Base-by-base conservation (phyloP, 1,284 basidiomycete species). In the Microbotryum lychnidis-dioicae region DNA sequence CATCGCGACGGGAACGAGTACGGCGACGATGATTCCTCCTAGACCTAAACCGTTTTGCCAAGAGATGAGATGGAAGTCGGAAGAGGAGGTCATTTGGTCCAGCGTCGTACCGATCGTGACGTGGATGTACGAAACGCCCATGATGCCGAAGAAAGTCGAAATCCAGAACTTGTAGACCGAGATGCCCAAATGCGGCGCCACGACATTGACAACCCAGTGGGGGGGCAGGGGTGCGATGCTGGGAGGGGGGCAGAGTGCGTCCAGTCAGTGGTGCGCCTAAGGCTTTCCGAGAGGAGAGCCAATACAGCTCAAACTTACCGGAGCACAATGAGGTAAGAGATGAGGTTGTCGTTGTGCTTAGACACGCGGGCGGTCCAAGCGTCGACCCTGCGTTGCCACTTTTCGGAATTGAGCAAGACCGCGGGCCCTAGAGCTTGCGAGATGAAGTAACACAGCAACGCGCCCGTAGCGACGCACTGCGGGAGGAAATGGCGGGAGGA, bases 161-260 rank as follows among this genome's bases (percentile, higher is more conserved):
- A 83, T 77, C 92, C 92, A 98, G 76, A 98, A 98, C 0, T 87
- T 82, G 21, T 85, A 75, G 56, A 93, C 76, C 4, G 83, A 81
- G 67, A 98, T 94, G 23, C 91, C 91, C 18, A 98, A 82, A 73
- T 98, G 94, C 0, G 94, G 94, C 57, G 90, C 87, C 18, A 97
- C 79, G 59, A 97, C 82, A 76, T 97, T 97, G 70, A 97, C 86
- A 56, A 94, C 85, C 91, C 92, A 96, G 73, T 98, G 94, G 4
- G 94, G 94, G 0, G 81, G 81, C 20, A 97, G 81, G 0, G 94
- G 94, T 16, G 92, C 89, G 71, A 98, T 97, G 60, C 90, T 86
- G 53, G 29, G 42, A 48, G 23, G 44, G 54, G 25, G 47, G n/a
- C n/a, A n/a, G 37, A 45, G 14, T 10, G 31, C 31, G 27, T 37